Evolutionary conservation across 2,329 filamentous ascomycete species (phyloP).

Genomic region (Colletotrichum costaricense): DNA sequence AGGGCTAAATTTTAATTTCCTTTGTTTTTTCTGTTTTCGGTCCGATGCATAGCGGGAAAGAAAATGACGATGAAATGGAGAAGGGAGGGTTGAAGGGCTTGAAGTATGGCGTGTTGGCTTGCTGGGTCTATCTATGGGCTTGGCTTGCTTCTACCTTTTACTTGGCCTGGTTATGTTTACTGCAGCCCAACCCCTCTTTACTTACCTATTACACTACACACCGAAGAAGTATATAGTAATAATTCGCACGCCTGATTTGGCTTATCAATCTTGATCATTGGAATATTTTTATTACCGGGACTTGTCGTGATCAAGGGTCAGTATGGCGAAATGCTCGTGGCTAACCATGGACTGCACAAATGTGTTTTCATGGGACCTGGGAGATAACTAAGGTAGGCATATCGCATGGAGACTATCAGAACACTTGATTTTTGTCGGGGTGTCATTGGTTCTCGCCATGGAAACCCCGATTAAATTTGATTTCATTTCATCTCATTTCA

Average conservation of each 20-base stretch:
- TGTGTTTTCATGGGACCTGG: too few relatives aligned
- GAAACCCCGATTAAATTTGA: neutral
- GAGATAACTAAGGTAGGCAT: too few relatives aligned
- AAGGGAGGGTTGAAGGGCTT: neutral
- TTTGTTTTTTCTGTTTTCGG: slow-evolving; percentile 15
- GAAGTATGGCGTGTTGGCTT: neutral
- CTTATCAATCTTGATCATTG: neutral
- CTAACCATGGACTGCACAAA: too few relatives aligned
- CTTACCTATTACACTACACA: slow-evolving; percentile 19
- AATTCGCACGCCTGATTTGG: slow-evolving; percentile 31
- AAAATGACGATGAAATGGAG: slow-evolving; percentile 27
- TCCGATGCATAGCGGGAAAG: slow-evolving; percentile 14
- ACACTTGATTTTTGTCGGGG: neutral
- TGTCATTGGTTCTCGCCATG: neutral
- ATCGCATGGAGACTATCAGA: neutral
- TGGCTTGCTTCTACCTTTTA: neutral
- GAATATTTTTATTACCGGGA: neutral
- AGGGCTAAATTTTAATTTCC: slow-evolving; percentile 23
- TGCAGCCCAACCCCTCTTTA: neutral
- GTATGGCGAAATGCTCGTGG: too few relatives aligned
- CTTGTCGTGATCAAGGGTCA: neutral
- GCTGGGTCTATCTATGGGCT: slow-evolving; percentile 14
- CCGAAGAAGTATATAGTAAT: slow-evolving; percentile 37
- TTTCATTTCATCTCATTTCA: neutral
- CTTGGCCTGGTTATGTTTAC: slow-evolving; percentile 1